A percentile compares a stretch with the other conserved stretches of the same genome.
Conservation (phyloP, 495 filamentous ascomycete genomes). For the Penicillium waksmanii region DNA sequence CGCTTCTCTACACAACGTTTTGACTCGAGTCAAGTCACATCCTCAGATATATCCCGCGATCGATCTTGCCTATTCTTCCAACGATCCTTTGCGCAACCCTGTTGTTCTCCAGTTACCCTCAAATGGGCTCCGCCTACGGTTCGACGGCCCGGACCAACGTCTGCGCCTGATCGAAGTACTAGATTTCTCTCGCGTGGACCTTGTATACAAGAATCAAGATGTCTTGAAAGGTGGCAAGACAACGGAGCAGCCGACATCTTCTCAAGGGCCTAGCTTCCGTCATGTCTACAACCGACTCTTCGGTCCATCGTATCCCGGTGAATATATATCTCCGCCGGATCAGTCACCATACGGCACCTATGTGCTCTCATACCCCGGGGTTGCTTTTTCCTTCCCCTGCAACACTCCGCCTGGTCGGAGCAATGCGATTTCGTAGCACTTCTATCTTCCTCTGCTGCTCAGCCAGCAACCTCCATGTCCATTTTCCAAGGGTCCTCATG, state of each 20-base stretch:
- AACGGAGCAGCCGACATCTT: constrained; percentile 39
- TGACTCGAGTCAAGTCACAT: constrained; percentile 83
- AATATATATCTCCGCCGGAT: constrained; percentile 70
- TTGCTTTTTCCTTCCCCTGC: constrained; percentile 87
- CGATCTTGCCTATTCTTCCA: constrained; percentile 73
- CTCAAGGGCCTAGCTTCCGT: constrained; percentile 77
- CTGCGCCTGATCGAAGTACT: constrained; percentile 87
- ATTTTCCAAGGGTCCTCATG: constrained; percentile 89
- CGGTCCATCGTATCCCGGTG: constrained; percentile 88
- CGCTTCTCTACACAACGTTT: constrained; percentile 83
- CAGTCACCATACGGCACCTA: constrained; percentile 67
- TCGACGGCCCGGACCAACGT: constrained; percentile 91
- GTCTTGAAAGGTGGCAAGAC: constrained; percentile 66
- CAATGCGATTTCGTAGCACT: constrained; percentile 84
- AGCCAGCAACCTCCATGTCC: constrained; percentile 78
- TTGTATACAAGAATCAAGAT: constrained; percentile 85
- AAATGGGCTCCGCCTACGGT: constrained; percentile 87
- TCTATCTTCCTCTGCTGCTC: constrained; percentile 75
- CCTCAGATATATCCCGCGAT: constrained; percentile 79
- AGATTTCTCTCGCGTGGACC: constrained; percentile 83
- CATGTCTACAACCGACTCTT: constrained; percentile 91
- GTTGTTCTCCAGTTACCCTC: constrained; percentile 73
- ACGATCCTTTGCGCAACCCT: constrained; percentile 70
- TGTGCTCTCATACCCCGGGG: constrained; percentile 88
- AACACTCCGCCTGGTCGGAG: constrained; percentile 73